Evolutionary conservation across 2,329 filamentous ascomycete species (phyloP).

Genomic region (Fusarium oligoseptatum): DNA sequence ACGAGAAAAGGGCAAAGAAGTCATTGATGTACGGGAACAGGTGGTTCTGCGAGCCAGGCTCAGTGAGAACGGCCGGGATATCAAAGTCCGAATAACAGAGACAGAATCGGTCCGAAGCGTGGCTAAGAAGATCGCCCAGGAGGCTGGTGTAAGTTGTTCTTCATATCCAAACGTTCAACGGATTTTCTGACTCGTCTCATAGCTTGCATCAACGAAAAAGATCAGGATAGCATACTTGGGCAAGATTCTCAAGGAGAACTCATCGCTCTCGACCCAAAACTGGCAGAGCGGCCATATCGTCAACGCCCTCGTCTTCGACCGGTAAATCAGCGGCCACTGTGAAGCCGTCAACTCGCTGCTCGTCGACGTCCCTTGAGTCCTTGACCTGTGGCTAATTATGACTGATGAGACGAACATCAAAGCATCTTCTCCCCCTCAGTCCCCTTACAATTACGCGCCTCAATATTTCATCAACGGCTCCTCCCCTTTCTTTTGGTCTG

Average conservation of each 20-base stretch:
- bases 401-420: neutral
- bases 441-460: neutral
- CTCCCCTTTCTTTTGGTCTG: constrained; percentile 12
- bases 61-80: constrained; percentile 76
- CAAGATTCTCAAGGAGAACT: constrained; percentile 78
- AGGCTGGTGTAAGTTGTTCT: constrained; percentile 69
- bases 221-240: constrained; percentile 86
- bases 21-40: constrained; percentile 65
- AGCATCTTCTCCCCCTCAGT: neutral
- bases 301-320: constrained; percentile 78
- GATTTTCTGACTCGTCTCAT: constrained; percentile 21
- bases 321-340: constrained; percentile 48
- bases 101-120: constrained; percentile 75
- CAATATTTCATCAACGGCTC: constrained; percentile 11
- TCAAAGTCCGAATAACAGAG: constrained; percentile 69
- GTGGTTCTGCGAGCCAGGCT: constrained; percentile 72
- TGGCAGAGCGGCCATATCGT: constrained; percentile 83
- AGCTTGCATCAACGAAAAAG: constrained; percentile 71
- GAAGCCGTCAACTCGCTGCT: neutral
- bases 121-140: constrained; percentile 71
- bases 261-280: constrained; percentile 75
- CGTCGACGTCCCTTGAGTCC: neutral
- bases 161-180: neutral
- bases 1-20: constrained; percentile 72
- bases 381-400: neutral